These are phyloP conservation scores for Spizellomyces sp. DNA, from an alignment of 192 early-diverging fungal species.

Conservation along the genomic window DNA sequence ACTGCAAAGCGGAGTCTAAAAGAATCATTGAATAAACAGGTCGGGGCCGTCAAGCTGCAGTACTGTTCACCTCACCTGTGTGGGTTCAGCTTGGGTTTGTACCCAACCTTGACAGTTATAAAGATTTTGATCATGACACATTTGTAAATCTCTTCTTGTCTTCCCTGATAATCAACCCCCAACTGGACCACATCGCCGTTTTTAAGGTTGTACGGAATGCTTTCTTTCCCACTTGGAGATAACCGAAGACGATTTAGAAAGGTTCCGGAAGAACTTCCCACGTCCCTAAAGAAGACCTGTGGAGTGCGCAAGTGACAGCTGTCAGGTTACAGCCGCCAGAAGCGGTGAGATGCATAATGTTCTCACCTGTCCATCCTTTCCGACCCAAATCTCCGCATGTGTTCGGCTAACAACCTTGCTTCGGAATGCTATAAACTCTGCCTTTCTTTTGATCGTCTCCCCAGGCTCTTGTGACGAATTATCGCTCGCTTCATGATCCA, in stretches of 20 bases:
- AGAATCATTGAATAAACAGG: no score
- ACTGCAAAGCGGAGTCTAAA: conserved; percentile 28
- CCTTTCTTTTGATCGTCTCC: conserved; percentile 3
- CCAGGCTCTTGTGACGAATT: no score
- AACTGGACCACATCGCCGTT: conserved; percentile 95
- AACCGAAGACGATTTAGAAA: conserved; percentile 92
- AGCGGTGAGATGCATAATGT: background rate
- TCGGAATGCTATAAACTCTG: conserved; percentile 50
- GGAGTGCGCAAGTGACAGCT: background rate
- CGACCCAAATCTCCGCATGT: conserved; percentile 92
- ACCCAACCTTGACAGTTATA: conserved; percentile 31
- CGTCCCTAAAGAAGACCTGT: conserved; percentile 87
- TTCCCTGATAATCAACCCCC: conserved; percentile 95
- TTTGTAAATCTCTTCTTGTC: conserved; percentile 71
- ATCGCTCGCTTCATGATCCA: background rate
- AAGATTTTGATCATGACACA: conserved; percentile 81
- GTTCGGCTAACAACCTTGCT: conserved; percentile 88
- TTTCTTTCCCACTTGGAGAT: conserved; percentile 78
- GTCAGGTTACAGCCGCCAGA: background rate
- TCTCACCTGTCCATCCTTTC: conserved; percentile 55
- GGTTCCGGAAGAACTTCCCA: conserved; percentile 92
- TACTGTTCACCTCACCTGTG: conserved; percentile 15
- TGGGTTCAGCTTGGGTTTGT: conserved; percentile 31
- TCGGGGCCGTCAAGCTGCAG: background rate
- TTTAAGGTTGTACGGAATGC: conserved; percentile 71